Percentiles rank a stretch among this genome's conserved stretches.
Evolutionary conservation across 2,329 filamentous ascomycete genomes (phyloP).

Genomic region (Fusarium sp.): DNA sequence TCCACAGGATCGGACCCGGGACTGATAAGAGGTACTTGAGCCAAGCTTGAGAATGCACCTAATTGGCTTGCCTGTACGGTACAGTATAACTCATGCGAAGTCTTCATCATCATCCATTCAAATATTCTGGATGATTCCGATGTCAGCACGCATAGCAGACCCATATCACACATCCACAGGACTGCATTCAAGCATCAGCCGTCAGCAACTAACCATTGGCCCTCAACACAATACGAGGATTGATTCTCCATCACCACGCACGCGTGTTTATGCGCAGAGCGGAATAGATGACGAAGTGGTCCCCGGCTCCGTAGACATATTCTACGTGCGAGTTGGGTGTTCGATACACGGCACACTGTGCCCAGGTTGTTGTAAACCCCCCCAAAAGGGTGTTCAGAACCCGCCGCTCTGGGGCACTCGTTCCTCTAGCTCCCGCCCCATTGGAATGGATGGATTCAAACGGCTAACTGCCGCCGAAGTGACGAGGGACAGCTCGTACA

Average conservation of each 20-base stretch:
- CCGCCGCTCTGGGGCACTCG: neutral
- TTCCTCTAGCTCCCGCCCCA: neutral
- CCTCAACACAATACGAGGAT: neutral
- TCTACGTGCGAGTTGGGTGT: neutral
- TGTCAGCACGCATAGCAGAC: neutral
- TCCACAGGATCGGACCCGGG: neutral
- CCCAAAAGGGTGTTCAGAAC: neutral
- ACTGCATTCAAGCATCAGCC: neutral
- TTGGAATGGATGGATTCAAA: neutral
- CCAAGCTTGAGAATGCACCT: neutral
- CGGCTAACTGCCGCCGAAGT: neutral
- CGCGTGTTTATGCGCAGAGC: neutral
- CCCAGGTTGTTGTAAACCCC: neutral
- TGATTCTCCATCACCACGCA: neutral
- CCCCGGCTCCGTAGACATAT: neutral
- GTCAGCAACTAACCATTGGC: slow-evolving; percentile 3
- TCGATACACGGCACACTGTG: neutral
- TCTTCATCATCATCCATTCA: neutral
- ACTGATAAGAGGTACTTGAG: slow-evolving; percentile 4
- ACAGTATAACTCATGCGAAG: neutral
- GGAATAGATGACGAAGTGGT: neutral
- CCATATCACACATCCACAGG: slow-evolving; percentile 3
- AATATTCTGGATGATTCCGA: neutral
- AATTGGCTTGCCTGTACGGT: neutral
- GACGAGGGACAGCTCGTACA: neutral